Evolutionary conservation across 2,329 filamentous ascomycete genomes (phyloP), one percentile per base, ranked within the genome.

Genomic region (Phyllosticta citriasiana): DNA sequence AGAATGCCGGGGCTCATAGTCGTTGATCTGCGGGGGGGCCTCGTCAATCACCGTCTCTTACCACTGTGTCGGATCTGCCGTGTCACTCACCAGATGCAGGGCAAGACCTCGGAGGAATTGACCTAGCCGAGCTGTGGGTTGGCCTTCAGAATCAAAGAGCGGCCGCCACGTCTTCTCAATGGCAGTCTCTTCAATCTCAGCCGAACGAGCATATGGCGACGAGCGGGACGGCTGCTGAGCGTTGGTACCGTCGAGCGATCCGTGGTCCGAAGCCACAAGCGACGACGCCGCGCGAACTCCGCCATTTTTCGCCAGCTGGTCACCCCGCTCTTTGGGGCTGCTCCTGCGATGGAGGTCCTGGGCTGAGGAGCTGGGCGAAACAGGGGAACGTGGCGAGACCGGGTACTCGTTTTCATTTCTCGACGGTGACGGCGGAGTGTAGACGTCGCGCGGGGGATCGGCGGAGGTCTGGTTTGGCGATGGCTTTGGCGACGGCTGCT

Each of bases 61-160:
- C 8, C 33, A 52, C 26, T 19, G 33, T 40, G 33, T 40, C 33
- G 33, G 33, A 16, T 50, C 19, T 27, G 47, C 22, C 25, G 54
- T 61, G 53, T 51, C 55, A 72, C 82, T 67, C 76, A 91, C 88
- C 68, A 96, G 76, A 70, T 91, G 86, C 59, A 84, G 79, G 12
- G 89, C 89, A 61, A 96, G 77, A 0, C 89, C 89, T 60, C 85
- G 80, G 56, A 95, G 75, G 50, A 94, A 85, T 65, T 91, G 83
- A 0, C 83, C 82, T 16, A 93, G 79, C 57, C 89, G 80, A 55
- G 79, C 73, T 0, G 89, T 92, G 0, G 88, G 84, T 61, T 82
- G 80, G 0, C 86, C 88, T 27, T 85, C 79, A 2, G 79, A 76
- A 55, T 88, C 84, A 69, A 95, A 95, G 2, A 96, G 72, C 9